Evolutionary conservation across 768 basidiomycete species (phyloP), one percentile per base, ranked within the genome.

Genomic region (Psilocybe azurescens): DNA sequence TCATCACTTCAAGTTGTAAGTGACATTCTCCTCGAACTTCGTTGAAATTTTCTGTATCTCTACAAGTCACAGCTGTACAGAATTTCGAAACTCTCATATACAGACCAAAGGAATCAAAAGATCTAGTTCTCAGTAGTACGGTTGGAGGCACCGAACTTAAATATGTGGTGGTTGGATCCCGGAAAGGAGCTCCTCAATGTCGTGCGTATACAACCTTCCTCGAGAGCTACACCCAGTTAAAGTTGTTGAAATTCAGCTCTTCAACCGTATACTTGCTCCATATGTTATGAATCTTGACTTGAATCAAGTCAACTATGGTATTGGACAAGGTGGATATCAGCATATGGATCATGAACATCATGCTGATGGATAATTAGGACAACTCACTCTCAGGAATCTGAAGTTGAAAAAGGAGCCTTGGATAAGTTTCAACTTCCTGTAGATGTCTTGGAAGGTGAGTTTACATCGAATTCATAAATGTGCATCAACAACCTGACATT

Each of bases 281-380:
- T 98, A 98, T 84, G 91, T 98, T 66, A 94, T 95, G 80, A 97
- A 98, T 72, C 78, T 99, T 74, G 95, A 98, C 75, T 86, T 95
- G 73, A 91, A 94, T 72, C 94, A 96, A 75, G 91, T 99, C 53
- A 95, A 95, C 71, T 90, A 97, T 81, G 95, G 93, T 14, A 91
- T 97, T 66, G 91, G 86, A 61, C 90, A 93, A 82, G 95, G 94
- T 86, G 72, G 39, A 53, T 24, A 24, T 36, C 20, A 46, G 11
- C 28, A 16, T 48, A 38, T 3, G 32, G 28, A 58, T 20, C n/a
- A 39, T 8, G 36, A 57, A 32, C 49, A 28, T 47, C 46, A 44
- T 53, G 63, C 55, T 65, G 58, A 66, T 53, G 33, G 49, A 33
- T 39, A 18, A 54, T 39, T 49, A 94, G 91, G 93, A 46, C 89